A percentile compares a stretch with the other conserved stretches of the same genome.
Evolutionary conservation across 192 early-diverging fungal genomes (phyloP).

Genomic region (Phlyctochytrium planicorne): DNA sequence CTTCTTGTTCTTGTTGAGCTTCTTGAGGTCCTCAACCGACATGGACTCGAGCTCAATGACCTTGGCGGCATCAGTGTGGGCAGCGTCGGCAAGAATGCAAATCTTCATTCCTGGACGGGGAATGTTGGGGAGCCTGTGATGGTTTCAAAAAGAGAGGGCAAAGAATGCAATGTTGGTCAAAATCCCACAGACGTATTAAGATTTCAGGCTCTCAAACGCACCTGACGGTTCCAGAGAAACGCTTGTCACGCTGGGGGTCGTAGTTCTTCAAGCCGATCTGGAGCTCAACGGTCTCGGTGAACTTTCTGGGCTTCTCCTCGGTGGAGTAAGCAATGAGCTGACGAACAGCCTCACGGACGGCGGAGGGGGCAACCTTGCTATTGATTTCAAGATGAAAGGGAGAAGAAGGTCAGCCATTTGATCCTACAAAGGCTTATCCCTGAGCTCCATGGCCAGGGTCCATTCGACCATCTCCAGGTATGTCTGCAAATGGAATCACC

Average conservation of each 20-base stretch:
- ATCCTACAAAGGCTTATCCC: no score
- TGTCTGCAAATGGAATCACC: no score
- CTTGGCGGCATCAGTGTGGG: conserved; percentile 96
- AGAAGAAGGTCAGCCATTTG: no score
- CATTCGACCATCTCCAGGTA: no score
- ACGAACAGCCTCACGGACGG: conserved; percentile 79
- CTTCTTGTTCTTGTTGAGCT: conserved; percentile 99
- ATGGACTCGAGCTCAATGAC: conserved; percentile 81
- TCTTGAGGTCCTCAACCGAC: conserved; percentile 98
- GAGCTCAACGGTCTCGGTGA: conserved; percentile 95
- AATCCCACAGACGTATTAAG: not conserved
- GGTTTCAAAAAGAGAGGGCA: conserved; percentile 16
- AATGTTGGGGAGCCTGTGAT: conserved; percentile 78
- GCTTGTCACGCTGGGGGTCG: conserved; percentile 99
- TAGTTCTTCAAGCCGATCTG: conserved; percentile 99
- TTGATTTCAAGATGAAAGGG: no score
- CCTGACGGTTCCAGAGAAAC: conserved; percentile 95
- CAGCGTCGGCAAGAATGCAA: conserved; percentile 93
- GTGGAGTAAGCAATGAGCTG: conserved; percentile 67
- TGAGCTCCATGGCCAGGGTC: no score
- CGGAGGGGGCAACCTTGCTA: conserved; percentile 83
- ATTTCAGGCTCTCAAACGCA: conserved; percentile 13
- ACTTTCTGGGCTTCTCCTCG: conserved; percentile 92
- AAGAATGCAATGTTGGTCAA: no score
- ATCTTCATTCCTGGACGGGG: conserved; percentile 94